phyloP scores from a whole-genome alignment of 441 rosid genomes.

The Populus trichocarpa region DNA sequence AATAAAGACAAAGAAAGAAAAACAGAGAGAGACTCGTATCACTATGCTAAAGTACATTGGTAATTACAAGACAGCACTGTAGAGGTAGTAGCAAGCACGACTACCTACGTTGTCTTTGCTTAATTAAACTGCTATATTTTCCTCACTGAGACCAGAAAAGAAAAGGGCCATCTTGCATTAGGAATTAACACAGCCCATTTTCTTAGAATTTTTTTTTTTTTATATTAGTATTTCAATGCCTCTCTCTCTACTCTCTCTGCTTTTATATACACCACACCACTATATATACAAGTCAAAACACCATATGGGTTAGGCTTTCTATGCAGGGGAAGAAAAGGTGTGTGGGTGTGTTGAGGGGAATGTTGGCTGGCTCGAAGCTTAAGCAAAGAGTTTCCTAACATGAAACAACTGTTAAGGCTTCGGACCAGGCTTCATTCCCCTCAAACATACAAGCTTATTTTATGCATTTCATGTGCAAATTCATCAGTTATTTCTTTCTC shows the following conservation, averaged over 20 bases:
- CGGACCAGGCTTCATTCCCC: constrained; percentile 2
- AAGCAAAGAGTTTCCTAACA: not conserved
- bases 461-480: not conserved
- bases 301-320: constrained; percentile 5
- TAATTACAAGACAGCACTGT: not conserved
- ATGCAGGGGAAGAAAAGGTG: not conserved
- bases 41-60: not conserved
- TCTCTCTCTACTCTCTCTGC: not conserved
- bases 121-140: no score
- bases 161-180: not conserved
- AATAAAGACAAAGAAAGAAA: no score
- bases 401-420: not conserved
- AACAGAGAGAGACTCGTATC: not conserved
- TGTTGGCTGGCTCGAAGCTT: constrained; percentile 46
- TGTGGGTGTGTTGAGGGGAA: constrained; percentile 32
- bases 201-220: not conserved
- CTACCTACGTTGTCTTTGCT: no score
- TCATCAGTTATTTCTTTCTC: not conserved
- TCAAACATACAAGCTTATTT: not conserved
- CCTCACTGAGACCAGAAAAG: not conserved
- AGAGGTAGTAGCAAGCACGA: not conserved
- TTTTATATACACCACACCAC: not conserved
- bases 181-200: not conserved
- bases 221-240: not conserved
- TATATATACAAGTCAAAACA: constrained; percentile 5